Evolutionary conservation across 2,329 filamentous ascomycete genomes (phyloP).

Genomic region (Fusarium sp.): DNA sequence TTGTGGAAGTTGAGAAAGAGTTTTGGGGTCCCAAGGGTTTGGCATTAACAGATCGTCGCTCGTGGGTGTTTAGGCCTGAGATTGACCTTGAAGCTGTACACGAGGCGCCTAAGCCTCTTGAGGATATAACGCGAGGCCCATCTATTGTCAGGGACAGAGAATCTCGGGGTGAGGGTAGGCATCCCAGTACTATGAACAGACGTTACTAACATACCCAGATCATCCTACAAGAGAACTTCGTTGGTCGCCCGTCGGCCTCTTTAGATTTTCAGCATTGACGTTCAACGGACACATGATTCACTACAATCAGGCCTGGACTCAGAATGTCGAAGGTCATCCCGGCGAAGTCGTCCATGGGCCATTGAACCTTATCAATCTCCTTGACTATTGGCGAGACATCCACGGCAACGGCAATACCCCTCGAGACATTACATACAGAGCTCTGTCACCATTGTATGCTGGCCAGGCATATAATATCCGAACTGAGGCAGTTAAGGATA

Average conservation of each 20-base stretch:
- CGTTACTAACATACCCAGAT: slow-evolving; percentile 17
- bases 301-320: slow-evolving; percentile 75
- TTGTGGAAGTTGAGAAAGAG: slow-evolving; percentile 72
- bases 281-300: slow-evolving; percentile 91
- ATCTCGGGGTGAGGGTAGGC: slow-evolving; percentile 17
- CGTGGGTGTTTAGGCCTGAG: slow-evolving; percentile 59
- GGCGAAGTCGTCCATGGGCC: slow-evolving; percentile 83
- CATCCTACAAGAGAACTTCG: slow-evolving; percentile 48
- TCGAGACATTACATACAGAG: slow-evolving; percentile 70
- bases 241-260: slow-evolving; percentile 67
- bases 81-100: slow-evolving; percentile 39
- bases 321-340: slow-evolving; percentile 73
- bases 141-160: slow-evolving; percentile 45
- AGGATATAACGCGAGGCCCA: slow-evolving; percentile 31
- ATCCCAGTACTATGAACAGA: accelerated
- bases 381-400: slow-evolving; percentile 73
- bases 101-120: slow-evolving; percentile 33
- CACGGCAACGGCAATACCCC: slow-evolving; percentile 47
- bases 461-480: slow-evolving; percentile 72
- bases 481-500: slow-evolving; percentile 57
- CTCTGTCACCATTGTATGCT: slow-evolving; percentile 76
- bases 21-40: slow-evolving; percentile 63
- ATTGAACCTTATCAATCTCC: slow-evolving; percentile 76
- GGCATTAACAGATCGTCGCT: slow-evolving; percentile 65
- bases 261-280: slow-evolving; percentile 85